phyloP scores from a whole-genome alignment of 2,329 filamentous ascomycete species.

The Aspergillus novoparasiticus region DNA sequence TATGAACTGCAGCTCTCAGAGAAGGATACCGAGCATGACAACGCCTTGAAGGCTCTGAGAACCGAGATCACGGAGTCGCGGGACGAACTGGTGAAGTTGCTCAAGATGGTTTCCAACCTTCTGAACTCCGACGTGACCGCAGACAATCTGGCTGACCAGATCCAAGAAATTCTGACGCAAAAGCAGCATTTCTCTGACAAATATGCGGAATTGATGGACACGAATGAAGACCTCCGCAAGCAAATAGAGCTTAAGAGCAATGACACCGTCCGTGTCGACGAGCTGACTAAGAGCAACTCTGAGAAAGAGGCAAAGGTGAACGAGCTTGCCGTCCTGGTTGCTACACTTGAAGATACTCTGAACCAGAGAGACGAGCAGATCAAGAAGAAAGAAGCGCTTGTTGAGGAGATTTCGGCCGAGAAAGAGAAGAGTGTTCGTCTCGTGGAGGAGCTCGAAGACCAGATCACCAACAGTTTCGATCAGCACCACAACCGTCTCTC shows the following conservation, averaged over 20 bases:
- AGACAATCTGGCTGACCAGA: slow-evolving; percentile 62
- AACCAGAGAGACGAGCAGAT: slow-evolving; percentile 47
- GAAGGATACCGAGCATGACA: slow-evolving; percentile 63
- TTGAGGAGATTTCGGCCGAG: slow-evolving; percentile 58
- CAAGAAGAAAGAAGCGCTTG: slow-evolving; percentile 48
- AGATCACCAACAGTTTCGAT: slow-evolving; percentile 92
- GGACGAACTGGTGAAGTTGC: slow-evolving; percentile 66
- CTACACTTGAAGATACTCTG: slow-evolving; percentile 49
- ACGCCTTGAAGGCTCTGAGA: slow-evolving; percentile 61
- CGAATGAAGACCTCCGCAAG: slow-evolving; percentile 42
- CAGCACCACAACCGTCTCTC: slow-evolving; percentile 92
- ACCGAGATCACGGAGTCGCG: slow-evolving; percentile 66
- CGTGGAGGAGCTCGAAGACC: slow-evolving; percentile 94
- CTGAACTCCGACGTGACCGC: slow-evolving; percentile 54
- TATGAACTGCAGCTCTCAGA: slow-evolving; percentile 42
- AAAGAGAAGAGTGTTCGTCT: slow-evolving; percentile 91
- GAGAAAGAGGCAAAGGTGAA: slow-evolving; percentile 57
- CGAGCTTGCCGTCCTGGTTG: slow-evolving; percentile 55
- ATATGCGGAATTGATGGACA: slow-evolving; percentile 44
- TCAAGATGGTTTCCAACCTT: slow-evolving; percentile 57
- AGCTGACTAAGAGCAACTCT: slow-evolving; percentile 42
- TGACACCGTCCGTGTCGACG: slow-evolving; percentile 37
- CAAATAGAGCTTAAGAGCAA: slow-evolving; percentile 41
- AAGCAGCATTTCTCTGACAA: slow-evolving; percentile 47
- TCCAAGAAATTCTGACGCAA: slow-evolving; percentile 56